These are phyloP conservation scores for Dovyalis caffra DNA, from an alignment of 345 rosid genomes.

Conservation along the genomic window DNA sequence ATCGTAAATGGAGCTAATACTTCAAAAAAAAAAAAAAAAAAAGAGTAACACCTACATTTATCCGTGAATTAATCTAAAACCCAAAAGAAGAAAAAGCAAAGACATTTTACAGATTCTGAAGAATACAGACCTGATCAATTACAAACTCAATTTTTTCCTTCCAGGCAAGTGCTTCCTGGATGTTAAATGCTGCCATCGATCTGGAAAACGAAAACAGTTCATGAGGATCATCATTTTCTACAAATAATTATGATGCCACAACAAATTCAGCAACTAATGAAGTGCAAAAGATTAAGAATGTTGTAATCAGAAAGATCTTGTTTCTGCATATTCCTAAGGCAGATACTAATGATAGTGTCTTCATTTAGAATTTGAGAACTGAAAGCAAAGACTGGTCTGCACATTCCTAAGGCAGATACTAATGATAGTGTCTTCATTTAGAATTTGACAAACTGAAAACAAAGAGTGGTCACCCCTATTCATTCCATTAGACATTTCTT, in stretches of 20 bases:
- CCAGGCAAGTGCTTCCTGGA: constrained; percentile 91
- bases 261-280: too few relatives aligned
- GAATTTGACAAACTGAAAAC: constrained; percentile 9
- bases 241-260: background rate
- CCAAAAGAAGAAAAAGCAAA: background rate
- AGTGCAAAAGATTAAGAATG: background rate
- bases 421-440: background rate
- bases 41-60: background rate
- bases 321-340: too few relatives aligned
- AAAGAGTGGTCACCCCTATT: constrained; percentile 52
- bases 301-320: background rate
- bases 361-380: background rate
- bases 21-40: too few relatives aligned
- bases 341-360: background rate
- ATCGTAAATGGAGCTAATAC: too few relatives aligned
- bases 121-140: constrained; percentile 78
- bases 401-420: too few relatives aligned
- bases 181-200: constrained; percentile 99
- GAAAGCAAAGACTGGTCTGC: constrained; percentile 20
- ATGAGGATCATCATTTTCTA: background rate
- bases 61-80: background rate
- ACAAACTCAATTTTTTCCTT: constrained; percentile 86
- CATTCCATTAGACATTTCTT: constrained; percentile 78
- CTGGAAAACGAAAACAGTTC: constrained; percentile 28
- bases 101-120: background rate